Evolutionary conservation across 768 basidiomycete genomes (phyloP), one percentile per base, ranked within the genome.

Genomic region (Tephrocybe rancida): DNA sequence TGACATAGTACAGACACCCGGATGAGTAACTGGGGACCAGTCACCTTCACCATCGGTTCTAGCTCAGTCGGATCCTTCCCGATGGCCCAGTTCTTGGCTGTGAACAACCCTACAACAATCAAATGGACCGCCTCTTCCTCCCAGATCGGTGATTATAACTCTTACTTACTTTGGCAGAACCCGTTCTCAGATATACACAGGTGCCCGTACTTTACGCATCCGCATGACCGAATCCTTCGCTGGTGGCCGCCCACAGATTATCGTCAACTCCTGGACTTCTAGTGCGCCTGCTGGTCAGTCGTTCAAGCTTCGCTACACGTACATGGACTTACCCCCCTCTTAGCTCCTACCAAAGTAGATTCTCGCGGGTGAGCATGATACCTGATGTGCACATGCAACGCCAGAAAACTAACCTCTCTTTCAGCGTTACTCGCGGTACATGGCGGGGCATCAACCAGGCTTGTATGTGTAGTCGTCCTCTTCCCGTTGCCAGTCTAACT

Each of bases 41-140:
- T 74, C 48, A 79, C 77, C 0, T 78, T 67, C 55, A 80, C 77
- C 18, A 58, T 79, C 37, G 75, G 76, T 34, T 72, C 70, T 22
- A 70, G 67, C 55, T 68, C 73, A 25, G 67, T 60, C 1, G 63
- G 67, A 14, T 66, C 69, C n/a, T 79, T 77, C 69, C 79, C 79
- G 1, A 79, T 81, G 78, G 78, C 78, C n/a, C 73, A 74, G 53
- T 80, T 78, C 65, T 74, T 74, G 60, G 65, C 47, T 3, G 73
- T 78, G 26, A 77, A 77, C 54, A 73, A 71, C 57, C 75, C 75
- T 0, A 76, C 75, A 8, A 78, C 76, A 5, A 70, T 78, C 37
- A 67, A 61, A 50, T 77, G 73, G 73, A 73, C 68, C 6, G 71
- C 73, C 9, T 66, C 72, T 3, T 74, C 76, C 2, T 72, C 73